Evolutionary conservation across 768 basidiomycete species (phyloP), one percentile per base, ranked within the genome.

Genomic region (Tulasnella sp.): DNA sequence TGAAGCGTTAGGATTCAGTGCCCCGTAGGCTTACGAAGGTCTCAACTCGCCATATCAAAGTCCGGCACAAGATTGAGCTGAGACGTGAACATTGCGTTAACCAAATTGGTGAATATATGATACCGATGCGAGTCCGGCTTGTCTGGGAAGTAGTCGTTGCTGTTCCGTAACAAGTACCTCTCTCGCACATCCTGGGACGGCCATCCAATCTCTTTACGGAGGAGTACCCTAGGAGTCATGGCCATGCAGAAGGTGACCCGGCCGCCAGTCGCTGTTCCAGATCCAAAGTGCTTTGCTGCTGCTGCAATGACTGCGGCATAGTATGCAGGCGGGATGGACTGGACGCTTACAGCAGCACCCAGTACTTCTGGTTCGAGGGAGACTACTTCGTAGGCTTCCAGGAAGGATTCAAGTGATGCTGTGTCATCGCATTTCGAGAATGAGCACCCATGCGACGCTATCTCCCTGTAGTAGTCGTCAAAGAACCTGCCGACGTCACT

Each of bases 21-120:
- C 34, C 34, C 34, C 5, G 34, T 38, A 15, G 34, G 5, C 34
- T 38, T 24, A 19, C 56, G 17, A 30, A 7, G 4, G 19, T 38
- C 34, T 38, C 34, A 5, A 15, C 61, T 5, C 44, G 58, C 61
- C 44, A 62, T 58, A 21, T 58, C 56, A 5, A 58, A 42, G 29
- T 62, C 61, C 10, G 61, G 61, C 10, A 62, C 61, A 38, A 62
- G 29, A 27, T 62, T 62, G 45, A 62, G 29, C 56, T 62, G 61
- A 11, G 56, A 58, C 21, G 61, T 62, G 47, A 62, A 62, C 30
- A 62, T 56, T 3, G 44, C 61, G 42, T 51, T 58, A 15, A 62
- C 56, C n/a, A 58, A 55, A 19, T 62, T 62, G 21, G 48, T 58
- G 44, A 58, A 62, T 3, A 62, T 51, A 21, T 62, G 61, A 44